These are phyloP conservation scores for Metschnikowia corniflorae DNA, from an alignment of 805 yeast genomes.

Conservation along the genomic window DNA sequence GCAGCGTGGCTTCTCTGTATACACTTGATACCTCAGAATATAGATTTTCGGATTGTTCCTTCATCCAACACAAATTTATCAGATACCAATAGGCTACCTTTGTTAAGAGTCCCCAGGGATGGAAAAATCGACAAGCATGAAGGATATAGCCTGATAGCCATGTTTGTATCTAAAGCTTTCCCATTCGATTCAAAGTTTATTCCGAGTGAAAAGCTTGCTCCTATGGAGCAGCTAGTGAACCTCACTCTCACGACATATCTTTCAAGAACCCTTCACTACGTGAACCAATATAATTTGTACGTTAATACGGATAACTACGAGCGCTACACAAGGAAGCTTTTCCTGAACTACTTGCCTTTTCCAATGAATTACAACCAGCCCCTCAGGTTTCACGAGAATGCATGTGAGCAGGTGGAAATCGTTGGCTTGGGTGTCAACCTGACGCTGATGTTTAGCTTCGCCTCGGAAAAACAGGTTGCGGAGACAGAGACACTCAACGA, in stretches of 20 bases:
- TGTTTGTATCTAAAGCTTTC: slow-evolving; percentile 23
- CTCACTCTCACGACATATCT: slow-evolving; percentile 43
- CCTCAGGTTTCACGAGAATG: slow-evolving; percentile 37
- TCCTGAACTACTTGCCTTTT: slow-evolving; percentile 55
- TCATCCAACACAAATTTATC: slow-evolving; percentile 59
- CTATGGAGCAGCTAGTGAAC: slow-evolving; percentile 35
- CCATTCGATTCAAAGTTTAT: slow-evolving; percentile 13
- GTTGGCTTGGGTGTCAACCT: slow-evolving; percentile 29
- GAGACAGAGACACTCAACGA: slow-evolving; percentile 31
- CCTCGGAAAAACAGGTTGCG: slow-evolving; percentile 16
- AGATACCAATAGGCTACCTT: slow-evolving; percentile 48
- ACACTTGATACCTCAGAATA: slow-evolving; percentile 16
- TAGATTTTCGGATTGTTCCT: slow-evolving; percentile 38
- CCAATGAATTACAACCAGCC: slow-evolving; percentile 77
- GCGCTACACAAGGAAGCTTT: slow-evolving; percentile 52
- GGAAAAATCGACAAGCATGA: slow-evolving; percentile 25
- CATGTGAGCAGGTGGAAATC: slow-evolving; percentile 30
- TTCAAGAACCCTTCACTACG: slow-evolving; percentile 37
- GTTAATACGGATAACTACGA: slow-evolving; percentile 58
- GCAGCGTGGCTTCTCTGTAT: slow-evolving; percentile 38
- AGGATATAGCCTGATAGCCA: slow-evolving; percentile 40
- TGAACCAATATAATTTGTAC: slow-evolving; percentile 56
- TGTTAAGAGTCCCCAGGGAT: slow-evolving; percentile 25
- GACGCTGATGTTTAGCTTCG: slow-evolving; percentile 29
- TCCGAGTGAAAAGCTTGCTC: slow-evolving; percentile 11